Evolutionary conservation across 1,139 yeast genomes (phyloP).

Genomic region (Suhomyces kunorum): DNA sequence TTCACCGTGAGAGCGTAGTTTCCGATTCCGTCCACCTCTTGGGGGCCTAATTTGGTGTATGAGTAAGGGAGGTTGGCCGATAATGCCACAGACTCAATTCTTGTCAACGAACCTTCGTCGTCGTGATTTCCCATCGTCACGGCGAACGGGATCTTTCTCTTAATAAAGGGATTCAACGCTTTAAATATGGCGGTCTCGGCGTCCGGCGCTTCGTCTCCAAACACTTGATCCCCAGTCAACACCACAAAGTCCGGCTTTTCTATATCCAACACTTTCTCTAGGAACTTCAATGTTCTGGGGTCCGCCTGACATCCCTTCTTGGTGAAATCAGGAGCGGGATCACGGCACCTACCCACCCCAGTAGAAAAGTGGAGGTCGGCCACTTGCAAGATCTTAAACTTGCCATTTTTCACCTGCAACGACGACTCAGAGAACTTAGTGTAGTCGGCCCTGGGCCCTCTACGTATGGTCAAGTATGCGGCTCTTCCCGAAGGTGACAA

Average conservation of each 20-base stretch:
- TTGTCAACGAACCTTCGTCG: slow-evolving; percentile 71
- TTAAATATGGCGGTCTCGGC: slow-evolving; percentile 76
- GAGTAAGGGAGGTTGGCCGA: slow-evolving; percentile 66
- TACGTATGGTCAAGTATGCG: slow-evolving; percentile 35
- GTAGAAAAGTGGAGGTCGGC: slow-evolving; percentile 87
- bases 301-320: slow-evolving; percentile 68
- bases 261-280: slow-evolving; percentile 61
- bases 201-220: slow-evolving; percentile 71
- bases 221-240: slow-evolving; percentile 83
- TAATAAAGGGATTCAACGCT: slow-evolving; percentile 70
- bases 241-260: slow-evolving; percentile 84
- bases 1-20: slow-evolving; percentile 64
- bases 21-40: slow-evolving; percentile 71
- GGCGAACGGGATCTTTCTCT: slow-evolving; percentile 74
- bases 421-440: slow-evolving; percentile 19
- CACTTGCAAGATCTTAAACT: slow-evolving; percentile 76
- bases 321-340: slow-evolving; percentile 57
- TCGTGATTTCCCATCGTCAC: slow-evolving; percentile 81
- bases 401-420: slow-evolving; percentile 41
- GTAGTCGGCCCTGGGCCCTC: slow-evolving; percentile 29
- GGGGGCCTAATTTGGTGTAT: slow-evolving; percentile 61
- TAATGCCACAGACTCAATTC: slow-evolving; percentile 61
- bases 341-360: slow-evolving; percentile 72
- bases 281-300: slow-evolving; percentile 59
- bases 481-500: slow-evolving; percentile 21